Evolutionary conservation across 345 rosid species (phyloP), one percentile per base, ranked within the genome.

Genomic region (Heritiera littoralis): DNA sequence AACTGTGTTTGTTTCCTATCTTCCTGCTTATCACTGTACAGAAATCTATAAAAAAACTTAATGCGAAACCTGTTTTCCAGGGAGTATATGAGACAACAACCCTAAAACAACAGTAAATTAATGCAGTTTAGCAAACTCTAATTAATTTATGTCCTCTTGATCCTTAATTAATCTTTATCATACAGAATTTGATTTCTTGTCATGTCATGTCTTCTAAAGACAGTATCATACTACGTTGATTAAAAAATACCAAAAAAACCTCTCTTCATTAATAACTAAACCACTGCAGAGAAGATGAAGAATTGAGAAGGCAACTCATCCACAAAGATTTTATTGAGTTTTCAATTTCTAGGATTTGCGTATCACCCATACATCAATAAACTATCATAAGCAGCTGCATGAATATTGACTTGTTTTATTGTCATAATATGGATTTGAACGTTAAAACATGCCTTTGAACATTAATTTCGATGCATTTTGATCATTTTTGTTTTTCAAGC

Each of bases 31-130:
- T 8, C 9, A n/a, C 63, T 7, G 63, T 58, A 18, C 63, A 3
- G 1, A 58, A 58, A 58, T 58, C 1, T 59, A 20, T 59, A 59
- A 59, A 35, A 59, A 59, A 59, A 2, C 9, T 59, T n/a, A n/a
- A 10, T 45, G 40, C 1, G 18, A 52, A 46, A 20, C 46, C 73
- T 7, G 13, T 46, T 69, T 69, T 69, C 9, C 3, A 46, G 56
- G 73, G 56, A 69, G 46, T 35, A 35, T 35, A 35, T 20, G 46
- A 69, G 73, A 69, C 73, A 23, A 69, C 18, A 64, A 35, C 13
- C 43, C 9, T 35, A 35, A 35, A 35, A 35, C 38, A 35, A 35
- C 2, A 35, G 38, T 35, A 35, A 35, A 35, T 35, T 35, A 35
- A 35, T 35, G 38, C 15, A 61, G 40, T 55, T 17, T 17, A 23